Evolutionary conservation across 176 grass and related monocot genomes (phyloP), one percentile per base, ranked within the genome.

Genomic region (Pharus latifolius): DNA sequence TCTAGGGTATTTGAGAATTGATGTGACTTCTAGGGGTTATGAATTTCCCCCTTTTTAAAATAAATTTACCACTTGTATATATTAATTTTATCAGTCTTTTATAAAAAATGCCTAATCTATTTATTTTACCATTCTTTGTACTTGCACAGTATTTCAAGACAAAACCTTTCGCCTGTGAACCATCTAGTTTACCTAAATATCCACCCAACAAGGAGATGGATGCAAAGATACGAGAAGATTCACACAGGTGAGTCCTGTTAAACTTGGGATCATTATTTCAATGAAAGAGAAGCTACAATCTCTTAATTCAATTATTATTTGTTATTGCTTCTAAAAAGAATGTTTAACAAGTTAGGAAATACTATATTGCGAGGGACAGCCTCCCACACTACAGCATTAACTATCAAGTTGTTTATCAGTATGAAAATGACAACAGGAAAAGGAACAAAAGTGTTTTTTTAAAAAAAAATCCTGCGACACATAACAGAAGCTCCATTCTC

Each of bases 181-280:
- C 85, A 18, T 83, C 85, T 13, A 88, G 78, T 70, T 82, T 92
- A 60, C 85, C 90, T 68, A 85, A 82, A 64, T 92, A 92, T 50
- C 28, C 85, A 58, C 90, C 90, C 37, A 88, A 82, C 75, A 92
- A 92, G 75, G 90, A 92, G 82, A 85, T 92, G 43, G 85, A 88
- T 54, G 78, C 75, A 41, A 92, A 92, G 79, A 48, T 69, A 76
- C 85, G 82, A 50, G 85, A 92, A 65, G 82, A 85, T 50, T 67
- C 43, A 27, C 82, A 30, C 41, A 88, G 85, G 90, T 88, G 60
- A 51, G 57, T 1, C 72, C 7, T 85, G 61, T 52, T 29, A 74
- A 73, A 37, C 67, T 11, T 47, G 17, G 35, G 49, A 40, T 77
- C 43, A 34, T 51, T 61, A 33, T 49, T 27, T 6, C 37, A 9